Percentiles rank a stretch among this genome's conserved stretches.
Evolutionary conservation across 371 early-diverging fungal species (phyloP).

Genomic region (Syncephalis plumigaleata): DNA sequence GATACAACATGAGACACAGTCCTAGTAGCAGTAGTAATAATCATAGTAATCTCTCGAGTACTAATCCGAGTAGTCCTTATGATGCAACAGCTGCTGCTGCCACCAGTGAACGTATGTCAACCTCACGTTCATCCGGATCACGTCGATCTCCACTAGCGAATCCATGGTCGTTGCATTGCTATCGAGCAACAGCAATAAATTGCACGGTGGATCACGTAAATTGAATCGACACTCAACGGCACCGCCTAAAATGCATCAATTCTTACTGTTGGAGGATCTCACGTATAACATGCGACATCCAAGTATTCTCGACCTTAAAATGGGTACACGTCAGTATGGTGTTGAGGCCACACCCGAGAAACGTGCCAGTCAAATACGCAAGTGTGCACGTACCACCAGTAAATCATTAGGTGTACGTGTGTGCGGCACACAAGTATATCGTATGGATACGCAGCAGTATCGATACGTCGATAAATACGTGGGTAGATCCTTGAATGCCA

Average conservation of each 20-base stretch:
- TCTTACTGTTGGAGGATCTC: constrained; percentile 81
- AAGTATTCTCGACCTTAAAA: constrained; percentile 91
- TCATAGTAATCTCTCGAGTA: not conserved
- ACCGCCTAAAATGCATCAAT: constrained; percentile 10
- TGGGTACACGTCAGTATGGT: constrained; percentile 95
- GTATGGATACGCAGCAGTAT: constrained; percentile 25
- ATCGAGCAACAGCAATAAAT: constrained; percentile 10
- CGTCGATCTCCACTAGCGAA: constrained; percentile 9
- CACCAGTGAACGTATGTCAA: constrained; percentile 3
- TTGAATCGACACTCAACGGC: not conserved
- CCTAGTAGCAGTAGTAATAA: not conserved
- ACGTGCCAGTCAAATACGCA: constrained; percentile 63
- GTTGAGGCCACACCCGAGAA: constrained; percentile 72
- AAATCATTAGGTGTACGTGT: constrained; percentile 80
- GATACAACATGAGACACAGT: not conserved
- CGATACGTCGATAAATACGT: constrained; percentile 82
- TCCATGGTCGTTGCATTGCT: constrained; percentile 37
- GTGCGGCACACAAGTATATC: constrained; percentile 86
- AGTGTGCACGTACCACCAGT: constrained; percentile 83
- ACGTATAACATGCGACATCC: constrained; percentile 74
- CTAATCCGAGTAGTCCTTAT: not conserved
- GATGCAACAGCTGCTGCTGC: no score
- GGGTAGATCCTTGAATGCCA: constrained; percentile 63
- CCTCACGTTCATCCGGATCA: constrained; percentile 10
- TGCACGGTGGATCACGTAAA: constrained; percentile 11